phyloP scores from a whole-genome alignment of 2,329 filamentous ascomycete species.

The Penicillium italicum region DNA sequence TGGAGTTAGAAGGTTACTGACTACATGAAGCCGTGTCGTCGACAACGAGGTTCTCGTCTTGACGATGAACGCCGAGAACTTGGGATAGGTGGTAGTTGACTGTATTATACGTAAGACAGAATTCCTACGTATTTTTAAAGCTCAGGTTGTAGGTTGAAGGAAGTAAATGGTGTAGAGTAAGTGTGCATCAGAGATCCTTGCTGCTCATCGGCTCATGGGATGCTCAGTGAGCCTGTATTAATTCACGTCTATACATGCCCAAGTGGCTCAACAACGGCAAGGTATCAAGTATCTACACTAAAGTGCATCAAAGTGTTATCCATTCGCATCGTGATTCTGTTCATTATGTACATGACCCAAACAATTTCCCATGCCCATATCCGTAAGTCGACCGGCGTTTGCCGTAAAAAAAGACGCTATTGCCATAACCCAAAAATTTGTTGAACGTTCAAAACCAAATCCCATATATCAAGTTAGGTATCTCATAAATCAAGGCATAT shows the following conservation, averaged over 20 bases:
- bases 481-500: background rate
- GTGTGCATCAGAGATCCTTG: background rate
- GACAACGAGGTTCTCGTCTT: background rate
- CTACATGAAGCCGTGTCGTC: background rate
- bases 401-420: background rate
- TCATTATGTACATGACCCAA: constrained; percentile 11
- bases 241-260: background rate
- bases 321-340: constrained; percentile 2
- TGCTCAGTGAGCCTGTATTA: no score
- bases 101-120: background rate
- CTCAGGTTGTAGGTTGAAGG: background rate
- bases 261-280: no score
- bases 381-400: constrained; percentile 1
- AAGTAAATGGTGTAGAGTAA: background rate
- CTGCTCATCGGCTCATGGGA: background rate
- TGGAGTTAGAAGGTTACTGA: background rate
- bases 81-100: no score
- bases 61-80: background rate
- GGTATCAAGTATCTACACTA: background rate
- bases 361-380: constrained; percentile 7
- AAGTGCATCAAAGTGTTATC: background rate
- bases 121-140: background rate
- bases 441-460: constrained; percentile 1
- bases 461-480: background rate
- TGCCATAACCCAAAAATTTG: constrained; percentile 2